These are phyloP conservation scores for Salix exigua DNA, from an alignment of 345 rosid species.

Conservation along the genomic window DNA sequence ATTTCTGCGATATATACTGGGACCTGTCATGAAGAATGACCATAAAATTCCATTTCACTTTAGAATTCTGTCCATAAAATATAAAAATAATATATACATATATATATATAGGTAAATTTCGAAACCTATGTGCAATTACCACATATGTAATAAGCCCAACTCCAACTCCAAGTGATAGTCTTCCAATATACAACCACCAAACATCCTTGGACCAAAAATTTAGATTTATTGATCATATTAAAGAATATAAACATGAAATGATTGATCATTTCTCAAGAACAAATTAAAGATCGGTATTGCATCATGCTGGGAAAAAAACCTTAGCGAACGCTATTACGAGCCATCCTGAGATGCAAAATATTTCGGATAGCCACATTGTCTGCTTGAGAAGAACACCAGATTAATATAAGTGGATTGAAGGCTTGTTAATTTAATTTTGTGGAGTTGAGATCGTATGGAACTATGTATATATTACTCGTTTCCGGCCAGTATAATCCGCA, in stretches of 20 bases:
- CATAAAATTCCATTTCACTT: background rate
- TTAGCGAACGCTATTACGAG: slow-evolving; percentile 43
- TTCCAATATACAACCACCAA: slow-evolving; percentile 35
- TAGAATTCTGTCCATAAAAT: background rate
- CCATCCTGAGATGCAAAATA: slow-evolving; percentile 47
- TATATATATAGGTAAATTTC: too few relatives aligned
- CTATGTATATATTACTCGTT: slow-evolving; percentile 17
- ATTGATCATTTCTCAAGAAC: too few relatives aligned
- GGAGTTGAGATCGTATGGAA: background rate
- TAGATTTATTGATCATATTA: background rate
- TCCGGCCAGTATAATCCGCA: slow-evolving; percentile 31
- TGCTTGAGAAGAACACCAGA: slow-evolving; percentile 5
- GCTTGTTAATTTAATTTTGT: background rate
- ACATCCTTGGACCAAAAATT: slow-evolving; percentile 23
- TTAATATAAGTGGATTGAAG: background rate
- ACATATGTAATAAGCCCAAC: slow-evolving; percentile 36
- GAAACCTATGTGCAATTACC: slow-evolving; percentile 19
- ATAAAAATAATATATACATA: background rate
- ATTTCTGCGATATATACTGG: slow-evolving; percentile 32
- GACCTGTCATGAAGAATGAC: background rate
- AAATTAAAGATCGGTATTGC: background rate
- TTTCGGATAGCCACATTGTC: slow-evolving; percentile 39
- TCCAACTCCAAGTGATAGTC: slow-evolving; percentile 39
- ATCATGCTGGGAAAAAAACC: slow-evolving; percentile 14
- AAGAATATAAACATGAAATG: too few relatives aligned